Evolutionary conservation across 1,284 basidiomycete genomes (phyloP).

Genomic region (Apiotrichum brassicae): DNA sequence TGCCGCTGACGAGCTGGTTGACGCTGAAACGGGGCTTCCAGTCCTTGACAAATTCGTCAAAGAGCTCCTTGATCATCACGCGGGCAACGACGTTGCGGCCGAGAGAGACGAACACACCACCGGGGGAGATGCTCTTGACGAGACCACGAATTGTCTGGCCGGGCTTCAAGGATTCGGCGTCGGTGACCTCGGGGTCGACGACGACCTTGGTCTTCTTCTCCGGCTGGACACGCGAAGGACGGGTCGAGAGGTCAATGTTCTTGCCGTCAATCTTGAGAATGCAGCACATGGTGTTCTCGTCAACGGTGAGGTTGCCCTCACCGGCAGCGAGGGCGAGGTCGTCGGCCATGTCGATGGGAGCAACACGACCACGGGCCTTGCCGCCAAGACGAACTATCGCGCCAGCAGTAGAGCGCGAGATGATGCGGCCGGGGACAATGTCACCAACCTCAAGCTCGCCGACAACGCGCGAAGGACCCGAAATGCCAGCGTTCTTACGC

Average conservation of each 20-base stretch:
- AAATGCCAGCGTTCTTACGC: constrained; percentile 52
- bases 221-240: constrained; percentile 59
- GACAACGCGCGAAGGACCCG: constrained; percentile 53
- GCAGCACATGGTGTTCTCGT: constrained; percentile 61
- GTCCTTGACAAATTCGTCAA: constrained; percentile 88
- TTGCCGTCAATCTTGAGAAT: constrained; percentile 65
- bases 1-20: constrained; percentile 80
- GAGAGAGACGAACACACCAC: constrained; percentile 85
- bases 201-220: constrained; percentile 35
- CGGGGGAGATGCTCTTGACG: constrained; percentile 70
- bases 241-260: constrained; percentile 69
- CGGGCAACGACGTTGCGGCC: constrained; percentile 78
- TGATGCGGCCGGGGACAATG: constrained; percentile 68
- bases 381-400: constrained; percentile 67
- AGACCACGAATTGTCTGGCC: constrained; percentile 77
- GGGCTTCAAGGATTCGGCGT: constrained; percentile 59
- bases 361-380: constrained; percentile 64
- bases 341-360: constrained; percentile 74
- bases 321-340: constrained; percentile 53
- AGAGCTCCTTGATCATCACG: constrained; percentile 88
- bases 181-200: constrained; percentile 64
- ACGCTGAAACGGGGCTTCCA: constrained; percentile 78
- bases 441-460: constrained; percentile 65
- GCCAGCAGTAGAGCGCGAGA: constrained; percentile 59
- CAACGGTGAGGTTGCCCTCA: constrained; percentile 58